These are phyloP conservation scores for Gracilariopsis chorda DNA, from an alignment of 23 red algal species.

Conservation along the genomic window DNA sequence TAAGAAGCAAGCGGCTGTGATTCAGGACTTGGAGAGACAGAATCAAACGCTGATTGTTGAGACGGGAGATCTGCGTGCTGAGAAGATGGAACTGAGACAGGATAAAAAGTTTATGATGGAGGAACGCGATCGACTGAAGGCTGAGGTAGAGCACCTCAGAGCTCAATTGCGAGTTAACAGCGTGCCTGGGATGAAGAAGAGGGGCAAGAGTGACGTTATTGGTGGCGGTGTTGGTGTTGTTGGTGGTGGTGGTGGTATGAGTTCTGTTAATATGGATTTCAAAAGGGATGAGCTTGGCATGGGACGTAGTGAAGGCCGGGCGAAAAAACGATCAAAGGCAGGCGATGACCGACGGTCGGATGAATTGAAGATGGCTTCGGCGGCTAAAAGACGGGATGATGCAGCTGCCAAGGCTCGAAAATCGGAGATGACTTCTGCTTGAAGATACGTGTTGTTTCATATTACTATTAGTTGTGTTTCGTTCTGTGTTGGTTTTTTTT, in stretches of 20 bases:
- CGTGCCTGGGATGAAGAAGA: background rate
- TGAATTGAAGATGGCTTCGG: background rate
- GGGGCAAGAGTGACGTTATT: background rate
- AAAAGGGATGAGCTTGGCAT: background rate
- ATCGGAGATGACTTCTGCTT: conserved; percentile 8
- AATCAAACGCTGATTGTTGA: conserved; percentile 23
- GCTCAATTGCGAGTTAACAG: background rate
- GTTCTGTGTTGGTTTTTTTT: no score
- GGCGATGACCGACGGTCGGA: background rate
- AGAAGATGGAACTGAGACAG: conserved; percentile 46
- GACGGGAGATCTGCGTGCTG: conserved; percentile 34
- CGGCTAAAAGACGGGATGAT: background rate
- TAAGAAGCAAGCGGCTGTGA: conserved; percentile 18
- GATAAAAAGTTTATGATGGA: conserved; percentile 46
- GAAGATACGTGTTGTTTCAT: no score
- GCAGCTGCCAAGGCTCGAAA: background rate
- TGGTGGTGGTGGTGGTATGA: no score
- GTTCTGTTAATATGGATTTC: no score
- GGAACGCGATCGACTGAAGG: conserved; percentile 31
- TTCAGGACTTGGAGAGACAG: conserved; percentile 2
- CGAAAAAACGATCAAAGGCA: background rate
- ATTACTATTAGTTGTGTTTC: no score
- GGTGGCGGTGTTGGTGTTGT: background rate
- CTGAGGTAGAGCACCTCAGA: background rate
- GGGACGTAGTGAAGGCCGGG: background rate